Evolutionary conservation across 495 filamentous ascomycete species (phyloP).

Genomic region (Penicillium dipodomyicola): DNA sequence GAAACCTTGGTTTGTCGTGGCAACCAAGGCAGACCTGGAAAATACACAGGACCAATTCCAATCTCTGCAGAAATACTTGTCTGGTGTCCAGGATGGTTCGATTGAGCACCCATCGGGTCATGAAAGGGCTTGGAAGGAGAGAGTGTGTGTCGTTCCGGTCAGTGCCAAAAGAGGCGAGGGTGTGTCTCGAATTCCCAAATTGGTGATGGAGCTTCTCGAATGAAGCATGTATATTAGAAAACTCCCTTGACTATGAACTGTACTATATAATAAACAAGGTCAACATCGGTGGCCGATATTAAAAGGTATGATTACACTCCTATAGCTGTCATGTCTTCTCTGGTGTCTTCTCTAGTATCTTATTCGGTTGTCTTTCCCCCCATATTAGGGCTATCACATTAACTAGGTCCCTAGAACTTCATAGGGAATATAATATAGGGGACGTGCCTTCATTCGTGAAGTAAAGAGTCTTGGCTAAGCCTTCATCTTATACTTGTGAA

Average conservation of each 20-base stretch:
- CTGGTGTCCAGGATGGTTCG: constrained; percentile 54
- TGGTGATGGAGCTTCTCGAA: constrained; percentile 73
- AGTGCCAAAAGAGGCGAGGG: constrained; percentile 86
- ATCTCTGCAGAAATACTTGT: constrained; percentile 64
- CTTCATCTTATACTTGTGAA: no score
- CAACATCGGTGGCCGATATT: no score
- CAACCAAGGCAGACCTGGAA: constrained; percentile 87
- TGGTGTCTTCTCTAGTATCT: no score
- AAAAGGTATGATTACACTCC: no score
- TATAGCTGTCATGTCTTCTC: no score
- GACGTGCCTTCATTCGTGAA: no score
- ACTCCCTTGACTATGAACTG: constrained; percentile 13
- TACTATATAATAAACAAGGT: constrained; percentile 11
- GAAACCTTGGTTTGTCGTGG: constrained; percentile 97
- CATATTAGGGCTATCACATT: no score
- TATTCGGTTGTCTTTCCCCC: no score
- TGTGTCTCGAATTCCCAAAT: constrained; percentile 70
- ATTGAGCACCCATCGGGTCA: constrained; percentile 69
- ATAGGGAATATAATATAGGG: no score
- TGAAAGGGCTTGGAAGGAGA: constrained; percentile 62
- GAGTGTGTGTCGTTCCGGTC: constrained; percentile 71
- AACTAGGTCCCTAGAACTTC: no score
- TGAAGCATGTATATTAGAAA: constrained; percentile 25
- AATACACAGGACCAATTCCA: constrained; percentile 75
- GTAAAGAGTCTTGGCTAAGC: no score